Percentiles rank a stretch among this genome's conserved stretches.
phyloP scores from a whole-genome alignment of 2,329 filamentous ascomycete species.

The Ceratocystis colombiana region DNA sequence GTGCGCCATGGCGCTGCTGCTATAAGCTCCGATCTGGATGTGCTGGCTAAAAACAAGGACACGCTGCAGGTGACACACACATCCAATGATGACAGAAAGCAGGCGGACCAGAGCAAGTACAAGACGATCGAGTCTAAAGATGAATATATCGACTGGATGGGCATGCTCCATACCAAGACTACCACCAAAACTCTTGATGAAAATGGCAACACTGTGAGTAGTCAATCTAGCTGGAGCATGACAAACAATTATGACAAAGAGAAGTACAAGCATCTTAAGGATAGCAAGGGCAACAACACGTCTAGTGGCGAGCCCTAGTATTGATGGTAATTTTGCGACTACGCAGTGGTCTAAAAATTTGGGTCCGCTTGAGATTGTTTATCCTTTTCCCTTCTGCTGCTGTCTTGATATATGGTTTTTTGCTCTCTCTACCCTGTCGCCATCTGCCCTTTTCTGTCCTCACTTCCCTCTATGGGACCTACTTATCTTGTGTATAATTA shows the following conservation, averaged over 20 bases:
- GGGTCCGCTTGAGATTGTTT: no score
- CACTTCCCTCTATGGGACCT: not conserved
- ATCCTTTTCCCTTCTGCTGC: no score
- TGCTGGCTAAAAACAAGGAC: slow-evolving; percentile 19
- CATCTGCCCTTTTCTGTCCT: not conserved
- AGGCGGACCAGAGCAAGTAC: slow-evolving; percentile 27
- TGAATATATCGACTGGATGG: slow-evolving; percentile 38
- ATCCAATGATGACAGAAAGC: not conserved
- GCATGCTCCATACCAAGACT: slow-evolving; percentile 37
- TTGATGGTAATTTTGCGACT: no score
- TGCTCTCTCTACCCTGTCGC: no score
- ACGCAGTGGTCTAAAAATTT: no score
- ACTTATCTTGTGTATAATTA: not conserved
- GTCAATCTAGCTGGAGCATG: slow-evolving; percentile 30
- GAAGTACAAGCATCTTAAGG: slow-evolving; percentile 23
- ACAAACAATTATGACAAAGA: slow-evolving; percentile 25
- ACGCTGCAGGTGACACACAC: slow-evolving; percentile 8
- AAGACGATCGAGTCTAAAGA: slow-evolving; percentile 34
- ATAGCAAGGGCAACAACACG: not conserved
- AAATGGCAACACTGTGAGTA: slow-evolving; percentile 36
- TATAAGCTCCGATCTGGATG: slow-evolving; percentile 21
- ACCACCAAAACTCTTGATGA: slow-evolving; percentile 36
- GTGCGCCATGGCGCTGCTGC: slow-evolving; percentile 29
- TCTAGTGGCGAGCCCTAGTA: not conserved
- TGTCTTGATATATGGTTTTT: not conserved